Conservation (phyloP, 176 grass and related monocot genomes). For the Lolium rigidum region DNA sequence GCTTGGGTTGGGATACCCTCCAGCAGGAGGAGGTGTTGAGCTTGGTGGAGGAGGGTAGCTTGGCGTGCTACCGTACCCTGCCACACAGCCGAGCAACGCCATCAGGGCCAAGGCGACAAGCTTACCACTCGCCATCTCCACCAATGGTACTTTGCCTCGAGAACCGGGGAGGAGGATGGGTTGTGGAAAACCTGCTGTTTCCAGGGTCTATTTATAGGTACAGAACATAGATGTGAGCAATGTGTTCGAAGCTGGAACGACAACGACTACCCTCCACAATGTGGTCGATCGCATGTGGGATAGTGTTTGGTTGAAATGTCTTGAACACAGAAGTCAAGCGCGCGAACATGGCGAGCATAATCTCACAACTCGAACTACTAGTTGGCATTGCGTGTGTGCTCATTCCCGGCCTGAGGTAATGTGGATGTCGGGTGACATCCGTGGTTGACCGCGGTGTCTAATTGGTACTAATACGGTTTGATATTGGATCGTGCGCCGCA, state of each 20-base stretch:
- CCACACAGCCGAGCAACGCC: not conserved
- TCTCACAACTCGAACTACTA: not conserved
- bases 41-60: not conserved
- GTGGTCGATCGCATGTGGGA: too few relatives aligned
- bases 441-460: not conserved
- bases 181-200: not conserved
- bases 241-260: not conserved
- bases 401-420: not conserved
- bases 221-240: not conserved
- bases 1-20: too few relatives aligned
- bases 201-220: not conserved
- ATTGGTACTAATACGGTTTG: not conserved
- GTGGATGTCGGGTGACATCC: not conserved
- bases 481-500: not conserved
- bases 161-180: not conserved
- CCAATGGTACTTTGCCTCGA: not conserved
- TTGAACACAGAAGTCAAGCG: not conserved
- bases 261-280: too few relatives aligned
- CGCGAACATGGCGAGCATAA: not conserved
- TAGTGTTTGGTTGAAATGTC: not conserved
- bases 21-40: not conserved
- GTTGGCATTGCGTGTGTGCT: not conserved
- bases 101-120: not conserved
- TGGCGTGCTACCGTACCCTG: not conserved
- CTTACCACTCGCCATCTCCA: not conserved